These are phyloP conservation scores for Macadamia tetraphylla DNA, from an alignment of 164 flowering plant species.

Conservation along the genomic window DNA sequence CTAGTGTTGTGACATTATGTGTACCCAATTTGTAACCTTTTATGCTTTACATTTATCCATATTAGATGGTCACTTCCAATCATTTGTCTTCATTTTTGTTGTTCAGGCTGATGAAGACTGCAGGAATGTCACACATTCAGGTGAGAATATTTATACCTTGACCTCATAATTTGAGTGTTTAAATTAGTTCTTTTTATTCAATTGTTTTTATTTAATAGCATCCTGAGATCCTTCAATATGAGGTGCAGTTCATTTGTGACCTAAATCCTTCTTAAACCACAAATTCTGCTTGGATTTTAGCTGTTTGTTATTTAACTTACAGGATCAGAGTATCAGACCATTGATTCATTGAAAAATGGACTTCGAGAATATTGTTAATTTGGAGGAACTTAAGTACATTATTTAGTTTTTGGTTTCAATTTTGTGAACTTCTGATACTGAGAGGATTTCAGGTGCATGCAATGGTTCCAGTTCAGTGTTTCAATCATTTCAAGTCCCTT, in stretches of 20 bases:
- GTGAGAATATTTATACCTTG: slow-evolving; percentile 16
- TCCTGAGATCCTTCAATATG: too few relatives aligned
- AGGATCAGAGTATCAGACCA: too few relatives aligned
- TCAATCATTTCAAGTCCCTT: neutral
- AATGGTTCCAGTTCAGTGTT: slow-evolving; percentile 14
- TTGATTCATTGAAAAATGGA: too few relatives aligned
- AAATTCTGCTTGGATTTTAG: too few relatives aligned
- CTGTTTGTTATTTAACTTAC: too few relatives aligned
- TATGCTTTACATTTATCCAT: neutral
- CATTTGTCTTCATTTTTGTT: slow-evolving; percentile 1
- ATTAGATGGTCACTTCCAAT: neutral
- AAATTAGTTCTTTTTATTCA: too few relatives aligned
- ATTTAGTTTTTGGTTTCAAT: neutral
- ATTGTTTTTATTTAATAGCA: too few relatives aligned
- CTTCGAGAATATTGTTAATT: too few relatives aligned
- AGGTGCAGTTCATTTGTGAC: too few relatives aligned
- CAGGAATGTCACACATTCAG: slow-evolving; percentile 16
- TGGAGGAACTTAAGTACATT: neutral
- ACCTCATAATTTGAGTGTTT: too few relatives aligned
- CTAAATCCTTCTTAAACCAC: too few relatives aligned
- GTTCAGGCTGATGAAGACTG: slow-evolving; percentile 29
- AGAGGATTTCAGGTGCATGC: slow-evolving; percentile 18
- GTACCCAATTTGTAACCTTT: neutral
- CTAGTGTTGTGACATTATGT: too few relatives aligned
- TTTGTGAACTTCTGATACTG: neutral